Base-by-base conservation (phyloP, 768 basidiomycete species). In the Pholiota conissans region DNA sequence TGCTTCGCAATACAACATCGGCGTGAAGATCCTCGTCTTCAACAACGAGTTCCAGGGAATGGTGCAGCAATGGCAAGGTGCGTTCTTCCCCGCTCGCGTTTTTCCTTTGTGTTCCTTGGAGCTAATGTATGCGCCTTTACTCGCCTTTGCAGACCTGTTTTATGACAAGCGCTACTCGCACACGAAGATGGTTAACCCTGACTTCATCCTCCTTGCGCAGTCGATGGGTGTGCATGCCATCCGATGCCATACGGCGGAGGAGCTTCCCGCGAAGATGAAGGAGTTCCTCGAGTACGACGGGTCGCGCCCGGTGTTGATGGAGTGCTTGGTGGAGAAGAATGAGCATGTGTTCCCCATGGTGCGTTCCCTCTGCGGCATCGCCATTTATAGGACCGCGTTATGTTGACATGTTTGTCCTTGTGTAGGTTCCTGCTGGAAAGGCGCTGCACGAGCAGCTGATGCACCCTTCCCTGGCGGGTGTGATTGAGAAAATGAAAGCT, bases 21-120 rank as follows among this genome's bases (percentile, higher is more conserved):
- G 97, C 57, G 93, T 98, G 69, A 99, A 99, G 76, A 90, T 94
- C 37, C 79, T 97, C 63, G 74, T 97, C 22, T 74, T 98, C 66
- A 96, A 97, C 80, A 98, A 97, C 73, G 93, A 95, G 69, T 97
- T 95, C 83, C 95, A 97, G 73, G 97, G 97, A 54, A 99, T 99
- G 97, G 97, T 98, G 11, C 77, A 93, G 29, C 97, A 99, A 79
- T 98, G 96, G 97, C 97, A 98, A 82, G 93, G 93, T 93, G 57
- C 49, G 80, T 69, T 22, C 18, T n/a, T n/a, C n/a, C n/a, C n/a
- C n/a, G n/a, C n/a, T n/a, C n/a, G 8, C 49, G 80, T 69, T 22
- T 18, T 11, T 28, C 16, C 57, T 11, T 37, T 37, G 24, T 54
- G 34, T 24, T 35, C 40, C 18, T 60, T n/a, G n/a, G n/a, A n/a